A percentile compares a stretch with the other conserved stretches of the same genome.
These are phyloP conservation scores for Elongisporangium prolatum DNA, from an alignment of 352 stramenopile genomes.

Conservation along the genomic window DNA sequence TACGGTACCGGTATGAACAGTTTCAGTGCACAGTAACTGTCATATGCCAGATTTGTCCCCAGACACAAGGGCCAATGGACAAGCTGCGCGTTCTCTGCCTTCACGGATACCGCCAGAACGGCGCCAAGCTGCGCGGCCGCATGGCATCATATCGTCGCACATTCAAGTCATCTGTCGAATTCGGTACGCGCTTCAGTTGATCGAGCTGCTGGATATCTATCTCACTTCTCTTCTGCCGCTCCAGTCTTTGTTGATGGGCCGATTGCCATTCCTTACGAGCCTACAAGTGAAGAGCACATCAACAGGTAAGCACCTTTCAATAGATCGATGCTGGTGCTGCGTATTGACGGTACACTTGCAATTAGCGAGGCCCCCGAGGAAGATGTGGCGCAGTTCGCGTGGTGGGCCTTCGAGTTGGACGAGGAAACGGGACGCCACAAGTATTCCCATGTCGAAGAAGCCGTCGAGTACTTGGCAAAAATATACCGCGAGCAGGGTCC, in stretches of 20 bases:
- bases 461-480: conserved; percentile 57
- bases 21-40: too few species aligned
- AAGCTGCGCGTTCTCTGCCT: conserved; percentile 83
- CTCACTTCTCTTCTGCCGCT: conserved; percentile 3
- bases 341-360: not conserved
- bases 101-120: conserved; percentile 80
- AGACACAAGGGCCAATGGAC: conserved; percentile 18
- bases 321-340: conserved; percentile 5
- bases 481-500: conserved; percentile 69
- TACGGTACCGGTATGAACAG: too few species aligned
- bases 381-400: conserved; percentile 60
- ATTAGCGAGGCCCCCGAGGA: conserved; percentile 22
- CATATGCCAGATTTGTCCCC: conserved; percentile 3
- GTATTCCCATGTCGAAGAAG: conserved; percentile 49
- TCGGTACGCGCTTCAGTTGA: conserved; percentile 35
- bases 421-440: conserved; percentile 32
- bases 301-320: conserved; percentile 21
- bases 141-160: conserved; percentile 66
- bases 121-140: conserved; percentile 60
- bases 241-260: conserved; percentile 75
- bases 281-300: conserved; percentile 46
- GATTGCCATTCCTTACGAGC: conserved; percentile 66
- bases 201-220: not conserved
- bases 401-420: conserved; percentile 61
- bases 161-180: conserved; percentile 79